These are phyloP conservation scores for Beta lomatogona DNA, from an alignment of 179 eudicot species.

Conservation along the genomic window DNA sequence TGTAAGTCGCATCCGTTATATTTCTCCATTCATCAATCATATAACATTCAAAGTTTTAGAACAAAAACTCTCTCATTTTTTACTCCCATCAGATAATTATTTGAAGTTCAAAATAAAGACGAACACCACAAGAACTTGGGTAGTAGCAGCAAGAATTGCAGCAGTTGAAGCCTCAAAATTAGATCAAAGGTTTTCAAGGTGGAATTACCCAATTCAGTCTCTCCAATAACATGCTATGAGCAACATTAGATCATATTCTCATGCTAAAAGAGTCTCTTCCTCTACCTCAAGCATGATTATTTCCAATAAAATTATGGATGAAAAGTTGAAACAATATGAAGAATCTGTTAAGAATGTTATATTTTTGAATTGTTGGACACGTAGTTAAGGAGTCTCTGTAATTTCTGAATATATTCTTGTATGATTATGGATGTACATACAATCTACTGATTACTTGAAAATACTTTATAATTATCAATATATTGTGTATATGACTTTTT, in stretches of 20 bases:
- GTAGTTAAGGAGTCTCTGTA: too few species aligned
- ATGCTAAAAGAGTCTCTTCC: not conserved
- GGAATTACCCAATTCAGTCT: slow-evolving; percentile 20
- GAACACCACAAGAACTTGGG: not conserved
- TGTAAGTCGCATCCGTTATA: not conserved
- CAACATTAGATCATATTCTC: slow-evolving; percentile 25
- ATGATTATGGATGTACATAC: too few species aligned
- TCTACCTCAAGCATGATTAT: not conserved
- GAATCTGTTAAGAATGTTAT: slow-evolving; percentile 32
- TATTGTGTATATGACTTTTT: too few species aligned
- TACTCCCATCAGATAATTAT: not conserved
- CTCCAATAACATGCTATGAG: slow-evolving; percentile 14
- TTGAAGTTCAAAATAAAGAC: not conserved
- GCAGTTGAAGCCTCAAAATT: slow-evolving; percentile 16
- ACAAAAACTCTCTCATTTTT: not conserved
- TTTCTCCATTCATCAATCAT: not conserved
- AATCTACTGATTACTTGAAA: too few species aligned
- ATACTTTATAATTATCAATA: too few species aligned
- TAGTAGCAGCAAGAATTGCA: slow-evolving; percentile 16
- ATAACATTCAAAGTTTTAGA: not conserved
- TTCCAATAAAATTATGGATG: slow-evolving; percentile 14
- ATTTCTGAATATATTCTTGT: too few species aligned
- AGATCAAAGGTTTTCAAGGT: slow-evolving; percentile 28
- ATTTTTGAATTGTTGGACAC: slow-evolving; percentile 13
- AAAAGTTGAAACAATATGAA: slow-evolving; percentile 14